Base-by-base conservation (phyloP, 768 basidiomycete genomes). In the Tulasnella sp. region DNA sequence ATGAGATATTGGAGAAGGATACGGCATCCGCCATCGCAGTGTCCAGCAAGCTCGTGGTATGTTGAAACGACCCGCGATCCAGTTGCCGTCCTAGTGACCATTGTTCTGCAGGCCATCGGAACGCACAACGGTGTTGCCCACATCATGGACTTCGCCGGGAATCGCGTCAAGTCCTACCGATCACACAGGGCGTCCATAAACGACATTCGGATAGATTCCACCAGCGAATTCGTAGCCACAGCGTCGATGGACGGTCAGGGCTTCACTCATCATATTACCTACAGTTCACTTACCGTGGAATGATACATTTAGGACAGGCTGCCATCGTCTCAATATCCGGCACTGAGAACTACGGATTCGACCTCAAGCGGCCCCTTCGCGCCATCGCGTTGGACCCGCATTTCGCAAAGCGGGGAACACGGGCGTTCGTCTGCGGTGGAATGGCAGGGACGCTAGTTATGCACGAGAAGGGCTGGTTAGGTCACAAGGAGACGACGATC, bases 391-490 rank as follows among this genome's bases (percentile, higher is more conserved):
- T 98, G 71, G 96, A 98, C 77, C 97, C 97, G 6, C 85, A 89
- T 73, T 99, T 96, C 74, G 87, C 90, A 3, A 91, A 90, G 80
- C 87, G 86, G 66, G 84, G 85, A 41, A 86, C 90, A 8, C 85
- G 93, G 26, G 86, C 90, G 0, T 90, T 97, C 76, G 90, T 97
- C 12, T 93, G 90, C 71, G 97, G 96, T 26, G 97, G 97, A 9
- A 85, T 96, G 85, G 90, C 92, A 0, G 96, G 97, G 4, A 88
- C 84, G 26, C 82, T 99, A 34, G 83, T 92, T 19, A 77, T 97
- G 76, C 87, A 91, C 75, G 96, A 98, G 83, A 98, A 97, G 78
- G 92, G 95, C 6, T 98, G 97, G 95, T 81, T 98, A 1, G 95
- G 96, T 0, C 92, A 97, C 77, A 97, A 92, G 77, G 95, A 96